Base-by-base conservation (phyloP, 2,329 filamentous ascomycete species). In the Venturia pyrina region DNA sequence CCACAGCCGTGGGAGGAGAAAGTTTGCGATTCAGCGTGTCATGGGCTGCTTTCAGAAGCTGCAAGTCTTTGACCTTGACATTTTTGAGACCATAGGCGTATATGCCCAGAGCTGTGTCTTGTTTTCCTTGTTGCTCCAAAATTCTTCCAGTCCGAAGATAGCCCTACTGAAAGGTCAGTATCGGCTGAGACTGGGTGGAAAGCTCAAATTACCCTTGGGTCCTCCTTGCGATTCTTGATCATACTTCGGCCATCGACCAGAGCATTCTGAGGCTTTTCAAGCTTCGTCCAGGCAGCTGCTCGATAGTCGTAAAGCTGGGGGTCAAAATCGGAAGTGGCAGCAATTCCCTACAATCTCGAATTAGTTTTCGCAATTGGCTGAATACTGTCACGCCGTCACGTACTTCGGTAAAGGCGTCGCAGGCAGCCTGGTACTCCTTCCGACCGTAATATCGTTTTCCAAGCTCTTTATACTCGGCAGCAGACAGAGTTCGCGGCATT, bases 41-140 rank as follows among this genome's bases (percentile, higher is more conserved):
- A 66, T 82, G 80, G n/a, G 66, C 44, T 11, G 41, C 60, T 43
- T 59, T 34, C 28, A 66, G 70, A 70, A 46, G 69, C 69, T 48
- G 73, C 75, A 40, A 75, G 72, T n/a, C 32, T 19, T 37, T 59
- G 32, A 75, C 71, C 11, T 78, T 75, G 24, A 86, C 75, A 59
- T 76, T 78, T 67, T 81, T 82, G 68, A 87, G 74, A n/a, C 83
- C 85, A 70, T 84, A 82, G 34, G 80, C 78, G 73, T 86, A 87
- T 32, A 86, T 80, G 13, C 81, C 78, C 15, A 84, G 70, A 6
- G 85, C 85, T 32, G 79, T 80, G n/a, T 80, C 77, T 2, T 75
- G 72, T 70, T 83, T 85, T 13, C 78, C 76, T 74, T 82, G 79
- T 21, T 61, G 19, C 53, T 59, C 53, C 19, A 62, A 19, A 67